A percentile compares a stretch with the other conserved stretches of the same genome.
Evolutionary conservation across 169 alveolate species (phyloP).

Genomic region (Plasmodium sp.): DNA sequence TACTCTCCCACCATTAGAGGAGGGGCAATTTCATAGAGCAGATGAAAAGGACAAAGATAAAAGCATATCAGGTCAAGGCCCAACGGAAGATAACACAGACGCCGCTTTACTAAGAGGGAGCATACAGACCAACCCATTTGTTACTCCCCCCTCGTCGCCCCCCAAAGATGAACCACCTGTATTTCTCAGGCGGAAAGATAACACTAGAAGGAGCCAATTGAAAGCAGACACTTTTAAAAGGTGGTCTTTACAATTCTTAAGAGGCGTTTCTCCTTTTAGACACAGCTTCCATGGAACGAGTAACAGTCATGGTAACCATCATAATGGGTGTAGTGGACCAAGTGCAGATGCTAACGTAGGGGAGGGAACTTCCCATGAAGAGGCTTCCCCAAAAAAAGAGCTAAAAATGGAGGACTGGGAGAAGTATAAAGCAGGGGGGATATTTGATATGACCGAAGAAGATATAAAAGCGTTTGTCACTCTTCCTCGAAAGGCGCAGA

Average conservation of each 20-base stretch:
- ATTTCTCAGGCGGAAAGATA: neutral
- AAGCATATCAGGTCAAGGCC: neutral
- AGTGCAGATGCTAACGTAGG: neutral
- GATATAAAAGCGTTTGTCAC: neutral
- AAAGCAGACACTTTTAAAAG: neutral
- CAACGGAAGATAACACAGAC: neutral
- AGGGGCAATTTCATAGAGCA: neutral
- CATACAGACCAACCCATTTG: neutral
- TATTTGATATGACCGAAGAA: constrained; percentile 3
- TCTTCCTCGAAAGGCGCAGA: neutral
- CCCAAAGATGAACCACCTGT: neutral
- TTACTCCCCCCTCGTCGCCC: neutral
- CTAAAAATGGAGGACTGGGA: neutral
- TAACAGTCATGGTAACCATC: neutral
- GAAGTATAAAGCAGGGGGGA: constrained; percentile 16
- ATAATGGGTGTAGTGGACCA: neutral
- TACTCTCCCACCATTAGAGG: neutral
- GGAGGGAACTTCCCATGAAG: neutral
- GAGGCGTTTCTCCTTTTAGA: neutral
- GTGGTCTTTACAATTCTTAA: neutral
- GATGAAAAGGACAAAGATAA: neutral
- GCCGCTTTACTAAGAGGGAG: neutral
- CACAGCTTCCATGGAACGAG: neutral
- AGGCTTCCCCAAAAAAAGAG: neutral
- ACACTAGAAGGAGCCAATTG: neutral